A percentile compares a stretch with the other conserved stretches of the same genome.
These are phyloP conservation scores for Aspergillus eucalypticola DNA, from an alignment of 2,329 filamentous ascomycete genomes.

Conservation along the genomic window DNA sequence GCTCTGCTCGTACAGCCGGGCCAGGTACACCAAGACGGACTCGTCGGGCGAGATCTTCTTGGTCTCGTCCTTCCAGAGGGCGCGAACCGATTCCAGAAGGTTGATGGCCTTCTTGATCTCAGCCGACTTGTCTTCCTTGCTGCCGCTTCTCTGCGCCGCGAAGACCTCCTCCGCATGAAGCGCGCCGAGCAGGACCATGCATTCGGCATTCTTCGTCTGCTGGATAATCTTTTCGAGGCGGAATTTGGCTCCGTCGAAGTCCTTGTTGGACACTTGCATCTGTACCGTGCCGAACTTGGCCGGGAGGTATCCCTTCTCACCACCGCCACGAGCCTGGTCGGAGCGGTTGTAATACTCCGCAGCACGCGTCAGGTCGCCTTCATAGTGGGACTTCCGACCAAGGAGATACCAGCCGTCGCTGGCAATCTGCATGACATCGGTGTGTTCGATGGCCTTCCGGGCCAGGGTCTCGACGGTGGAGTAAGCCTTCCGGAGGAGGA, in stretches of 20 bases:
- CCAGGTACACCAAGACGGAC: constrained; percentile 86
- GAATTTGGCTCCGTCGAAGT: constrained; percentile 89
- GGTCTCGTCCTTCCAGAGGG: constrained; percentile 90
- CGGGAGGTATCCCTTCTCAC: constrained; percentile 87
- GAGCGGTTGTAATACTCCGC: constrained; percentile 85
- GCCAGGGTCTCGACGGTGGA: constrained; percentile 81
- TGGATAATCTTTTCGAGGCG: constrained; percentile 92
- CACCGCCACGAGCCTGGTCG: constrained; percentile 85
- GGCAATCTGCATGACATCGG: constrained; percentile 92
- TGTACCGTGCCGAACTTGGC: constrained; percentile 95
- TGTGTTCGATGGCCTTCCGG: constrained; percentile 90
- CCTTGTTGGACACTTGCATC: constrained; percentile 78
- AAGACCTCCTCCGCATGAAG: constrained; percentile 95
- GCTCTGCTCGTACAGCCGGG: constrained; percentile 83
- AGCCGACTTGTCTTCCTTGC: constrained; percentile 85
- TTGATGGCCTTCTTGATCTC: constrained; percentile 85
- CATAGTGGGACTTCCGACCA: constrained; percentile 85
- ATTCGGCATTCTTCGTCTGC: constrained; percentile 77
- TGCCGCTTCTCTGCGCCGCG: constrained; percentile 68
- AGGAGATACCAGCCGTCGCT: constrained; percentile 98
- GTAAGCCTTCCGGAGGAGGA: constrained; percentile 78
- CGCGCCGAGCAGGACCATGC: constrained; percentile 87
- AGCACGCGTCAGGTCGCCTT: constrained; percentile 71
- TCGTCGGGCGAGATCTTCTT: constrained; percentile 78
- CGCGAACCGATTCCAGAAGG: constrained; percentile 79